These are phyloP conservation scores for Penicillium desertorum DNA, from an alignment of 495 filamentous ascomycete species.

Conservation along the genomic window DNA sequence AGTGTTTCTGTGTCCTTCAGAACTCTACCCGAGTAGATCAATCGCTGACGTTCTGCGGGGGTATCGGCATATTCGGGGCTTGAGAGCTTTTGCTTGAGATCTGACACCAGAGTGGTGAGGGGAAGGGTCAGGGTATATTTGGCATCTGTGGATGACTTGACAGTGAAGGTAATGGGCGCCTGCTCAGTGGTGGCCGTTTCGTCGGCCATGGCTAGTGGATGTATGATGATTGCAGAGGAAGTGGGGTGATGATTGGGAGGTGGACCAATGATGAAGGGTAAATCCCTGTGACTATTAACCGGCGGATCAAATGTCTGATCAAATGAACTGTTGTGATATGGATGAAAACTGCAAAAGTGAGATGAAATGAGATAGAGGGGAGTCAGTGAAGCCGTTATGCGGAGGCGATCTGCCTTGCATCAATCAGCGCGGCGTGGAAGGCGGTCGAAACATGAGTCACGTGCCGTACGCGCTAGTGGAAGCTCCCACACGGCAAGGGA, in stretches of 20 bases:
- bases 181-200: constrained; percentile 47
- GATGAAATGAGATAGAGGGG: constrained; percentile 6
- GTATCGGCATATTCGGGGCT: constrained; percentile 78
- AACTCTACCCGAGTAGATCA: constrained; percentile 97
- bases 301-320: neutral
- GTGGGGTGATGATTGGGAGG: constrained; percentile 22
- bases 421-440: constrained; percentile 4
- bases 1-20: constrained; percentile 90
- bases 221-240: constrained; percentile 8
- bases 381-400: constrained; percentile 5
- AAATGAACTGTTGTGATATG: too few relatives aligned
- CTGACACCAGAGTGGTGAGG: constrained; percentile 70
- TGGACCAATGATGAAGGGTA: neutral
- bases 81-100: constrained; percentile 86
- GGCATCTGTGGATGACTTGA: constrained; percentile 86
- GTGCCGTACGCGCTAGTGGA: neutral
- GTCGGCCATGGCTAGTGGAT: constrained; percentile 44
- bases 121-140: constrained; percentile 80
- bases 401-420: constrained; percentile 7
- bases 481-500: constrained; percentile 12
- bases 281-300: neutral
- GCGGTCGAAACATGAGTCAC: constrained; percentile 12
- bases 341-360: neutral
- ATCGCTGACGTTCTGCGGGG: constrained; percentile 79
- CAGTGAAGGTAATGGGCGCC: constrained; percentile 79